A percentile compares a stretch with the other conserved stretches of the same genome.
phyloP scores from a whole-genome alignment of 73 alveolate genomes.

The Diophrys sp. region DNA sequence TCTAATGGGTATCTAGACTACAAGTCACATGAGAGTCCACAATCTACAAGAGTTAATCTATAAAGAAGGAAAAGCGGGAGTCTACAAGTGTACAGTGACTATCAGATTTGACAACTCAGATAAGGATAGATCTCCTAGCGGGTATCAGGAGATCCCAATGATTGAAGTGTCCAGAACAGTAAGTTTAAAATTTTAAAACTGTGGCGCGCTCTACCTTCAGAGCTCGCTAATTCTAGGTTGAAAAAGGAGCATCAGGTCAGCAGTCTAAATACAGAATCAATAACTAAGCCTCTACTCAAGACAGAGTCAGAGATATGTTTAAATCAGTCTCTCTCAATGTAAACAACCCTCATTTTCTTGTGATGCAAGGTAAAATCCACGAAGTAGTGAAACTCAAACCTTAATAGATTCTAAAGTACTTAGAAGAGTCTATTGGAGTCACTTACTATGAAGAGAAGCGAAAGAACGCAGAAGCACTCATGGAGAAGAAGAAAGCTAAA shows the following conservation, averaged over 20 bases:
- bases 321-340: constrained; percentile 89
- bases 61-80: constrained; percentile 97
- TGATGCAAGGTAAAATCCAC: constrained; percentile 98
- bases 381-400: constrained; percentile 99
- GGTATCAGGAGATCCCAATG: constrained; percentile 60
- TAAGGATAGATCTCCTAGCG: constrained; percentile 68
- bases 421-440: constrained; percentile 99
- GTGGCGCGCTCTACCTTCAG: constrained; percentile 2
- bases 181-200: neutral
- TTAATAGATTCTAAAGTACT: constrained; percentile 68
- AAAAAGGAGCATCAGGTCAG: constrained; percentile 43
- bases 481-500: constrained; percentile 87
- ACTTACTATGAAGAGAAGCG: constrained; percentile 92
- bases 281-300: constrained; percentile 83
- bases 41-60: constrained; percentile 96
- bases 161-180: constrained; percentile 80
- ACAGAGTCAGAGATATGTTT: constrained; percentile 80
- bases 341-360: constrained; percentile 97
- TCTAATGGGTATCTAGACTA: constrained; percentile 84
- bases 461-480: constrained; percentile 75
- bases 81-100: constrained; percentile 96
- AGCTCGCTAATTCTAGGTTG: constrained; percentile 1
- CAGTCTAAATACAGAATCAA: constrained; percentile 86
- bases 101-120: constrained; percentile 93
- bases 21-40: constrained; percentile 88